Base-by-base conservation (phyloP, 371 early-diverging fungal species). In the Mucor plumbeus region DNA sequence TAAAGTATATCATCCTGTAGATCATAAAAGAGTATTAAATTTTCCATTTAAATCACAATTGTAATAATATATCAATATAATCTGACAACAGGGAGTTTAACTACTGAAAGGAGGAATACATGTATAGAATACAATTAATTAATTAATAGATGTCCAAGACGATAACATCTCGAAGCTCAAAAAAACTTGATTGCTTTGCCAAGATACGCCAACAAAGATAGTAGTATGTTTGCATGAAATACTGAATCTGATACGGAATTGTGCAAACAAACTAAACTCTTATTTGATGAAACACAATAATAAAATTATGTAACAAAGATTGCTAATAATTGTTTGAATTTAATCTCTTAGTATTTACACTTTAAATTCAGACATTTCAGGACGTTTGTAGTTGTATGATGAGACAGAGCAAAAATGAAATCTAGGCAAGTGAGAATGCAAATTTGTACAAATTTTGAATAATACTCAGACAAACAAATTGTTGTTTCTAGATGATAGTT, bases 211-310 rank as follows among this genome's bases (percentile, higher is more conserved):
- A 13, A 53, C 53, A 53, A 11, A 53, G n/a, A n/a, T n/a, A n/a
- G n/a, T n/a, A n/a, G n/a, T 53, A 26, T 31, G 53, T 13, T 10
- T 53, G 53, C 31, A 53, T 31, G 19, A 53, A 13, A 13, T 13
- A 31, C 53, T 53, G 13, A 11, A 31, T 14, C 31, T 53, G 33
- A 53, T 53, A 53, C 31, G 31, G 26, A 21, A 53, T 53, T 21
- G 13, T 3, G 11, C 53, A 53, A 53, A 26, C 53, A 53, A 19
- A 19, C 10, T 8, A 47, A 53, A 53, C 21, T 4, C 14, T 31
- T 26, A 13, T 31, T 53, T 5, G 14, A 53, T 53, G 53, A 53
- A 53, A 53, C 53, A 53, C 53, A 53, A 53, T 21, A 53, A 26
- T 31, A 53, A 26, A 26, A 31, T 9, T 31, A 53, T 53, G 53